Conservation (phyloP, 2,329 filamentous ascomycete genomes). For the Diaporthe humulicola region DNA sequence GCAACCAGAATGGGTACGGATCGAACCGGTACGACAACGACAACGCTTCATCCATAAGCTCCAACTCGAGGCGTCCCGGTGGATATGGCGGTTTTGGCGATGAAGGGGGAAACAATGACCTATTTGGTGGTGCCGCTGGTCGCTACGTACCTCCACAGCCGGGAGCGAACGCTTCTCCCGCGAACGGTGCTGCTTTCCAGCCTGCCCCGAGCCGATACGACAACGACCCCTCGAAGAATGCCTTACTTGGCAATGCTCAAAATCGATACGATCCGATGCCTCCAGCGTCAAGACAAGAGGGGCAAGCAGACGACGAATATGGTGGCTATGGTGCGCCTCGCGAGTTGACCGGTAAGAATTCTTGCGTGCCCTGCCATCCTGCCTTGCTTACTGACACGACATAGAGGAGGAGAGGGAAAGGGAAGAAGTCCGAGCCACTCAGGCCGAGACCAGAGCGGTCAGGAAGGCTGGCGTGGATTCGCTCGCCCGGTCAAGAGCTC, state of each 20-base stretch:
- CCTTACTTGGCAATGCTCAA: conserved; percentile 32
- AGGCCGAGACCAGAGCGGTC: conserved; percentile 80
- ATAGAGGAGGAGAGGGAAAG: conserved; percentile 85
- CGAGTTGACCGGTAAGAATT: conserved; percentile 64
- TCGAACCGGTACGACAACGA: conserved; percentile 64
- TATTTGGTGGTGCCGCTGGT: conserved; percentile 62
- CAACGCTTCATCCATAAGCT: conserved; percentile 47
- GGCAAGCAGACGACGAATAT: conserved; percentile 46
- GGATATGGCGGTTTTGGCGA: conserved; percentile 72
- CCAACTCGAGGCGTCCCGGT: conserved; percentile 58
- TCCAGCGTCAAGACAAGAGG: neutral
- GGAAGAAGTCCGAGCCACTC: too few species aligned
- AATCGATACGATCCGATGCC: conserved; percentile 28
- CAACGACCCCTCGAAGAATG: neutral
- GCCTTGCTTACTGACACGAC: neutral
- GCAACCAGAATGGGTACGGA: conserved; percentile 64
- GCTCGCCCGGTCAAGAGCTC: conserved; percentile 73
- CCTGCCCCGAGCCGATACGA: neutral
- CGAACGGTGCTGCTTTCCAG: neutral
- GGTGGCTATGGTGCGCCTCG: conserved; percentile 76
- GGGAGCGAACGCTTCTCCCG: neutral
- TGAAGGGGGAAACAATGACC: conserved; percentile 66
- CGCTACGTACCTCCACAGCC: conserved; percentile 43
- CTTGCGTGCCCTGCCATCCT: accelerated
- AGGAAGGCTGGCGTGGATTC: conserved; percentile 79